A percentile compares a stretch with the other conserved stretches of the same genome.
phyloP scores from a whole-genome alignment of 371 early-diverging fungal genomes.

The Dichotomocladium elegans region DNA sequence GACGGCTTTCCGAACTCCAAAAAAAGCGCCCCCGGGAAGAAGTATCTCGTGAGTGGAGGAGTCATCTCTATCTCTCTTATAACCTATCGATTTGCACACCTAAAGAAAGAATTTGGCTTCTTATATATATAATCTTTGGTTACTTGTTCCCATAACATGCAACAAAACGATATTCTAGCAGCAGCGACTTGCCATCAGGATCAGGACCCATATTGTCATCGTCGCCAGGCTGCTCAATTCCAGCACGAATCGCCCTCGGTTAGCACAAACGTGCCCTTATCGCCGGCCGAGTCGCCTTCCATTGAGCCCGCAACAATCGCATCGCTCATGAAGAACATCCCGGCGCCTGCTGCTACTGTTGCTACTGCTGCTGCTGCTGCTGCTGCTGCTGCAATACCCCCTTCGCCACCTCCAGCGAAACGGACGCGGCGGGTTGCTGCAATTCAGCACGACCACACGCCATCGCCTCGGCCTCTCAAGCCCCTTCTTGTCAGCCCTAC shows the following conservation, averaged over 20 bases:
- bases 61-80: too few relatives aligned
- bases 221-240: too few relatives aligned
- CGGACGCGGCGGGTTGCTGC: slow-evolving; percentile 15
- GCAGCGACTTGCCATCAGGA: not conserved
- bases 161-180: too few relatives aligned
- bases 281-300: slow-evolving; percentile 10
- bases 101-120: too few relatives aligned
- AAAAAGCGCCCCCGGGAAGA: slow-evolving; percentile 1
- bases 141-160: too few relatives aligned
- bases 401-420: slow-evolving; percentile 3
- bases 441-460: not conserved
- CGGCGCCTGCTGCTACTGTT: not conserved
- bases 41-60: not conserved
- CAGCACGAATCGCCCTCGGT: not conserved
- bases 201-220: too few relatives aligned
- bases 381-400: not conserved
- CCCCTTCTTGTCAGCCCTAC: slow-evolving; percentile 46
- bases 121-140: too few relatives aligned
- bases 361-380: not conserved
- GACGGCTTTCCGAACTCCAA: slow-evolving; percentile 33
- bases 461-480: slow-evolving; percentile 39
- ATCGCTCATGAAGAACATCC: slow-evolving; percentile 48
- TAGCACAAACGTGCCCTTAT: not conserved
- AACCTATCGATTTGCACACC: too few relatives aligned
- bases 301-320: slow-evolving; percentile 63